Percentiles rank a stretch among this genome's conserved stretches.
phyloP scores from a whole-genome alignment of 148 eudicot species.

The Euryodendron excelsum region DNA sequence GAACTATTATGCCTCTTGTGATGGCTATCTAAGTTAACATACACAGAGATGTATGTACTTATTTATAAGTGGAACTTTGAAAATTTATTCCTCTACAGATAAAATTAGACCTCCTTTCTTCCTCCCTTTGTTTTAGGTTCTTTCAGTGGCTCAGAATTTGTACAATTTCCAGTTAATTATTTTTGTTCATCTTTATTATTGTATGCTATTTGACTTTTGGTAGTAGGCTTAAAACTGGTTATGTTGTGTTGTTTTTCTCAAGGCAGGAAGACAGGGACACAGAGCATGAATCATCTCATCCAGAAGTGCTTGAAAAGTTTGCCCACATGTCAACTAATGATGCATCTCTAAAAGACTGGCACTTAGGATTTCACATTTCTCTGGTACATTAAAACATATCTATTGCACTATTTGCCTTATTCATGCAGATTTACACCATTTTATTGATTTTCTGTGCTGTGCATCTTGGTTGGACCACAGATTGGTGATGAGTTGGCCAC shows the following conservation, averaged over 20 bases:
- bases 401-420: not conserved
- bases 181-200: not conserved
- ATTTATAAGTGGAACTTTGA: not conserved
- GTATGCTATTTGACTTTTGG: not conserved
- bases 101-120: not conserved
- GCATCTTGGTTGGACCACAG: not conserved
- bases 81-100: not conserved
- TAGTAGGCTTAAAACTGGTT: conserved; percentile 9
- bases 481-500: conserved; percentile 10
- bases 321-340: conserved; percentile 61
- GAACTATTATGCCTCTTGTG: not conserved
- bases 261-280: conserved; percentile 73
- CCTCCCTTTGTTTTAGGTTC: not conserved
- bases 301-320: conserved; percentile 53
- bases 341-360: conserved; percentile 82
- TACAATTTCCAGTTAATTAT: not conserved
- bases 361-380: conserved; percentile 83
- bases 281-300: conserved; percentile 49
- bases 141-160: not conserved
- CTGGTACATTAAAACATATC: conserved; percentile 45
- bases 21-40: conserved; percentile 12
- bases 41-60: not conserved
- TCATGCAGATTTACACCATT: not conserved
- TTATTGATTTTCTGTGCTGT: not conserved
- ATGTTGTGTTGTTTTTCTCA: conserved; percentile 18